Base-by-base conservation (phyloP, 2,329 filamentous ascomycete genomes). In the Colletotrichum endophyticum region DNA sequence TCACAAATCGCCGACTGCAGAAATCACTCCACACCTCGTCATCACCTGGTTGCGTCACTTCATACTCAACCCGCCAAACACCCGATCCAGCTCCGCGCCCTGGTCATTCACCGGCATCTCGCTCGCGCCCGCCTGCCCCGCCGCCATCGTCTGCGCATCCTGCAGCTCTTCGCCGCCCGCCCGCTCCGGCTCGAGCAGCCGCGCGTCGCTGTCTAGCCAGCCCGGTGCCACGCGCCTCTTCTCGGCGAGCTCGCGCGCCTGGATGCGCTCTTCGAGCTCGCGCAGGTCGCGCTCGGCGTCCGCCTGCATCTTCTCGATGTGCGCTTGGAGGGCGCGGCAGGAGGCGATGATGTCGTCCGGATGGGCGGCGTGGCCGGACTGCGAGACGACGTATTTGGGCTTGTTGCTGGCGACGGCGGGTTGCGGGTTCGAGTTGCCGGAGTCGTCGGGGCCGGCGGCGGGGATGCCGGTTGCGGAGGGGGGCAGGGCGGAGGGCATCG, bases 311-410 rank as follows among this genome's bases (percentile, higher is more conserved):
- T 92, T 91, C 30, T 91, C 87, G 15, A 99, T 88, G 84, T 98
- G 95, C 2, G 91, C 90, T 79, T 94, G 92, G 57, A 99, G 90
- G 9, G 94, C 93, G 77, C 91, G 91, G 86, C 96, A 98, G 28
- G 95, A 96, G 16, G 92, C 90, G 25, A 96, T 90, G 81, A 99
- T 98, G 79, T 96, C 94, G 80, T 96, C 92, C 1, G 97, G 96
- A 80, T 98, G 95, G 7, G 96, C 95, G 62, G 95, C 93, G 82
- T 96, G 94, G 34, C 94, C 95, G 0, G 95, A 93, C 13, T 90
- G 87, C 4, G 96, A 96, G 70, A 95, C 88, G 27, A 99, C 93
- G 85, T 98, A 98, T 78, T 90, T 91, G 34, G 89, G 89, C 79
- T 91, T 94, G 77, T 80, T 53, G 44, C 77, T 77, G 22, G 11